Percentiles rank a stretch among this genome's conserved stretches.
phyloP scores from a whole-genome alignment of 129 eudicot species.

The Arctium lappa region DNA sequence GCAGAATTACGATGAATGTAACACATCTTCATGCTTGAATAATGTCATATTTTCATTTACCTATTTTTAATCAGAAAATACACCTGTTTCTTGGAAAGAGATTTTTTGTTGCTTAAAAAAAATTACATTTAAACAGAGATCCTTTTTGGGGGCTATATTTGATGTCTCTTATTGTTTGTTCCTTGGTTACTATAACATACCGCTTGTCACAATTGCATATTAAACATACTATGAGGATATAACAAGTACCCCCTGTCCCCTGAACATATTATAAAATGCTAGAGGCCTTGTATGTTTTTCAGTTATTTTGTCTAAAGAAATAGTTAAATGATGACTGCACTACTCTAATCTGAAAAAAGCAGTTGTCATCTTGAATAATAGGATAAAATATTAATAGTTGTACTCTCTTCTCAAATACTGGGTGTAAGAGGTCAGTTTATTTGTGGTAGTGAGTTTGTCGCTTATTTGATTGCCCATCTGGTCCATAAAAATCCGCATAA shows the following conservation, averaged over 20 bases:
- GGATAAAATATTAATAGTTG: neutral
- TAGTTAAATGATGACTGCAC: neutral
- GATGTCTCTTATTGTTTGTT: neutral
- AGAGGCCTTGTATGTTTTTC: neutral
- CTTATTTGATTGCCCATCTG: neutral
- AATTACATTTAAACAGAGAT: neutral
- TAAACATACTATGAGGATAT: neutral
- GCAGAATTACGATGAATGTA: neutral
- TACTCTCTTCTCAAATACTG: neutral
- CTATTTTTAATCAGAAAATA: neutral
- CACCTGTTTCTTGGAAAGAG: constrained; percentile 5
- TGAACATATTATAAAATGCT: neutral
- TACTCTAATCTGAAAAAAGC: neutral
- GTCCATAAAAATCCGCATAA: neutral
- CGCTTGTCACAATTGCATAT: neutral
- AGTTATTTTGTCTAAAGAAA: neutral
- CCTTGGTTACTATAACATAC: neutral
- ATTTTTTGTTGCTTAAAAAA: neutral
- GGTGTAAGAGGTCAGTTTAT: neutral
- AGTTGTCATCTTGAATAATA: neutral
- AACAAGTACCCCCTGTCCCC: neutral
- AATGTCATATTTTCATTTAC: neutral
- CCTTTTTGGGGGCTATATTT: neutral
- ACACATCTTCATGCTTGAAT: neutral
- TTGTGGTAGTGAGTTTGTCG: neutral